Base-by-base conservation (phyloP, 2,329 filamentous ascomycete genomes). In the Neonectria hederae region DNA sequence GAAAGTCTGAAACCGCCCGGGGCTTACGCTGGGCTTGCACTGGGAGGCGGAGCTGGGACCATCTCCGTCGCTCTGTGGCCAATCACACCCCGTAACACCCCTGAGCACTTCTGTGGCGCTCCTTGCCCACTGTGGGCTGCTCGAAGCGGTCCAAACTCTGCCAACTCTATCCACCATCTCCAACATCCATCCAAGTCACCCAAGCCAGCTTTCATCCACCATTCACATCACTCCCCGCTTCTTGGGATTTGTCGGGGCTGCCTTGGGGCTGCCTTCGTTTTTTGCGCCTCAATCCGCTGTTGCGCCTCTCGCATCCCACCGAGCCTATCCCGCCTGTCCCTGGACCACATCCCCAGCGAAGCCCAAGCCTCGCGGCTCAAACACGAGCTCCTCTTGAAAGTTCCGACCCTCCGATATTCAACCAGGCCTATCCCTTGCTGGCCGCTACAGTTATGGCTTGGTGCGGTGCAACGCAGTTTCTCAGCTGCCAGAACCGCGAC, bases 301-400 rank as follows among this genome's bases (percentile, higher is more conserved):
- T 24, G 43, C 30, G 46, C 46, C 46, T 38, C 38, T 53, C n/a
- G 48, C 54, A 38, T 43, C 21, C 26, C 9, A 32, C 19, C 28
- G 43, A 54, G 42, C 58, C 53, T 32, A 45, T 38, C 22, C n/a
- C 13, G 26, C 26, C 42, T 30, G 19, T 51, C 19, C 54, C 54
- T 63, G 61, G 54, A 22, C 40, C 43, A 51, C 48, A 51, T 32
- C 48, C 5, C n/a, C 10, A 14, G 28, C n/a, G 28, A 19, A 30
- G 24, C 14, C n/a, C n/a, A 59, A 53, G 54, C 61, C 61, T 59
- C 54, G 43, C 55, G 26, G 49, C 49, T 54, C 26, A 63, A 60
- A 63, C 54, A 63, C 61, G 61, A 63, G 61, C 26, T 58, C 38
- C 28, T 51, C 46, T 32, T 19, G 45, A 22, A 10, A 21, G 38